phyloP scores from a whole-genome alignment of 177 flowering plant species.

The Vitis hybrid region DNA sequence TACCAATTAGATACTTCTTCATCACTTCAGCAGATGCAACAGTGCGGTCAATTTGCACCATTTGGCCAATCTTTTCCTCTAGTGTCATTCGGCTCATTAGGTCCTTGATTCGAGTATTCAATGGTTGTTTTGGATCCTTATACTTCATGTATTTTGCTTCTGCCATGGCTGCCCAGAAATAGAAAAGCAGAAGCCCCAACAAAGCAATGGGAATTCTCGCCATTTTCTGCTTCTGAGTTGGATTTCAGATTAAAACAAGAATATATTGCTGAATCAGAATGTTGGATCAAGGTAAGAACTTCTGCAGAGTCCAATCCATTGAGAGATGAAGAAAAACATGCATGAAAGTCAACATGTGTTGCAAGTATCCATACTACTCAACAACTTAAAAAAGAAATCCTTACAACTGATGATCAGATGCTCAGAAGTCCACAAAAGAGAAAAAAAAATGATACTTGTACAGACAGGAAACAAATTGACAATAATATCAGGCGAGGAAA shows the following conservation, averaged over 20 bases:
- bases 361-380: too few relatives aligned
- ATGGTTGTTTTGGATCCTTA: conserved; percentile 46
- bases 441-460: too few relatives aligned
- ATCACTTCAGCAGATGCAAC: conserved; percentile 49
- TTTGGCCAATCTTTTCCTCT: conserved; percentile 65
- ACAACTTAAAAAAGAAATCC: too few relatives aligned
- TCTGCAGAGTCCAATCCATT: too few relatives aligned
- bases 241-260: not conserved
- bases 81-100: conserved; percentile 49
- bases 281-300: not conserved
- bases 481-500: too few relatives aligned
- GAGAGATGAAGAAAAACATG: too few relatives aligned
- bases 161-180: conserved; percentile 24
- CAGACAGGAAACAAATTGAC: too few relatives aligned
- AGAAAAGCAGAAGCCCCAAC: conserved; percentile 29
- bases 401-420: too few relatives aligned
- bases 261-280: not conserved
- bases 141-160: conserved; percentile 41
- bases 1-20: conserved; percentile 57
- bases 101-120: conserved; percentile 35
- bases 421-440: too few relatives aligned
- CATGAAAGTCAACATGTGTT: too few relatives aligned
- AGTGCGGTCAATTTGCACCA: conserved; percentile 52
- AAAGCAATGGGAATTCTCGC: conserved; percentile 24
- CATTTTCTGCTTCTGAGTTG: conserved; percentile 21